These are phyloP conservation scores for Lactarius trivialis DNA, from an alignment of 768 basidiomycete species.

Conservation along the genomic window DNA sequence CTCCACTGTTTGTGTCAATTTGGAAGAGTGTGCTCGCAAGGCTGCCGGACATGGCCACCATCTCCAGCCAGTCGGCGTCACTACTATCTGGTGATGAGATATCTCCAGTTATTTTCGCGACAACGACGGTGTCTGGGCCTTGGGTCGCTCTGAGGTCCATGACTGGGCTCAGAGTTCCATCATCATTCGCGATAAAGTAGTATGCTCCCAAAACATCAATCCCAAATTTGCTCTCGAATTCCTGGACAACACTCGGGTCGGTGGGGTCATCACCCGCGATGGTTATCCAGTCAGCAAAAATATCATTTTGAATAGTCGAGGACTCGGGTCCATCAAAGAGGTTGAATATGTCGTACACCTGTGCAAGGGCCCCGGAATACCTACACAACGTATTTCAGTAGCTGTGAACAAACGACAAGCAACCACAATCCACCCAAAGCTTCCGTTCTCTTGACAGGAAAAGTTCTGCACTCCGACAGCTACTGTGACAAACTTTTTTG, in stretches of 20 bases:
- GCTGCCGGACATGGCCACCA: background rate
- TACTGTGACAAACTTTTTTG: background rate
- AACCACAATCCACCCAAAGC: background rate
- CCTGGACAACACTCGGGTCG: background rate
- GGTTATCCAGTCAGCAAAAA: background rate
- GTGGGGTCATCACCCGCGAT: background rate
- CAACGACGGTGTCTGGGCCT: background rate
- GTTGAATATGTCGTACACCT: background rate
- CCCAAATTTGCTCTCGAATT: background rate
- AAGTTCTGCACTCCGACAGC: slow-evolving; percentile 9
- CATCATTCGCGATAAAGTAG: background rate
- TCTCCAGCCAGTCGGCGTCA: background rate
- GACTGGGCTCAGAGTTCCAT: background rate
- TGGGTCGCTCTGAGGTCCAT: background rate
- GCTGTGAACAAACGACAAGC: too few species aligned
- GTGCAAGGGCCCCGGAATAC: background rate
- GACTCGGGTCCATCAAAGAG: background rate
- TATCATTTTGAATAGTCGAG: background rate
- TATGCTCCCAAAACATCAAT: background rate
- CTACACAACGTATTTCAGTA: background rate
- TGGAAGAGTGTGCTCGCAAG: background rate
- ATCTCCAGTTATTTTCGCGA: background rate
- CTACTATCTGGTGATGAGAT: background rate
- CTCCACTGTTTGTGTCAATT: background rate
- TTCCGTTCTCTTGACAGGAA: background rate